These are phyloP conservation scores for Parachaetomium inaequale DNA, from an alignment of 495 filamentous ascomycete genomes.

Conservation along the genomic window DNA sequence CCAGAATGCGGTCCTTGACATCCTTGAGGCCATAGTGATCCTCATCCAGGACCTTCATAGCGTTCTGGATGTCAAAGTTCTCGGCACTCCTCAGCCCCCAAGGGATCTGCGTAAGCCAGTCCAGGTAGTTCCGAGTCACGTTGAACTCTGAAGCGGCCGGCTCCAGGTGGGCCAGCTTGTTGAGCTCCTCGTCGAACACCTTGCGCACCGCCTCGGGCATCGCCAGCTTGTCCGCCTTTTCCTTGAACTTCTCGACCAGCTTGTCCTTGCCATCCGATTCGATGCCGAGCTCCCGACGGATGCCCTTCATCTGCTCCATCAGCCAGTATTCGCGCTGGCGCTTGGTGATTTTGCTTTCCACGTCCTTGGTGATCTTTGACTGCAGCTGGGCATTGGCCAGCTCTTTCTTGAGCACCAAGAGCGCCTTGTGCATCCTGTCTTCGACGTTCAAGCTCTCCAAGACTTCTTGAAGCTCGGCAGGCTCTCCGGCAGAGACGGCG, in stretches of 20 bases:
- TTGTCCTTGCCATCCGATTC: constrained; percentile 98
- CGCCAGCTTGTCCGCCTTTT: constrained; percentile 87
- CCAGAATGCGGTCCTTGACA: constrained; percentile 97
- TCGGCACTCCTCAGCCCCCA: constrained; percentile 96
- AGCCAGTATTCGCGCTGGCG: constrained; percentile 98
- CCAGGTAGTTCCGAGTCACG: constrained; percentile 97
- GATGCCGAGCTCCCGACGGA: constrained; percentile 88
- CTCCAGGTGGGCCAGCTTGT: constrained; percentile 92
- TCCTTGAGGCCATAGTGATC: constrained; percentile 98
- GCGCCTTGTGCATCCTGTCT: constrained; percentile 80
- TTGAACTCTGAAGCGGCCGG: constrained; percentile 97
- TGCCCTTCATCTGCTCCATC: constrained; percentile 99
- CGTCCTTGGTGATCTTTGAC: constrained; percentile 96
- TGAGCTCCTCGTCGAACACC: constrained; percentile 97
- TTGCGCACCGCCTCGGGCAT: constrained; percentile 97
- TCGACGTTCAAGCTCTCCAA: constrained; percentile 83
- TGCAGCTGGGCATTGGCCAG: constrained; percentile 96
- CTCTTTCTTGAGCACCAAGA: constrained; percentile 94
- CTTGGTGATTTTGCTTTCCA: constrained; percentile 96
- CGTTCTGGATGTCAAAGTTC: constrained; percentile 92
- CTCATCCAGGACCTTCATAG: constrained; percentile 86
- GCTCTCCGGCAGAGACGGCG: constrained; percentile 85
- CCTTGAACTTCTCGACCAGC: constrained; percentile 93
- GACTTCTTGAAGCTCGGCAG: constrained; percentile 91
- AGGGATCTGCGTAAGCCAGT: constrained; percentile 97